Base-by-base conservation (phyloP, 2,329 filamentous ascomycete genomes). In the Zarea fungicola region DNA sequence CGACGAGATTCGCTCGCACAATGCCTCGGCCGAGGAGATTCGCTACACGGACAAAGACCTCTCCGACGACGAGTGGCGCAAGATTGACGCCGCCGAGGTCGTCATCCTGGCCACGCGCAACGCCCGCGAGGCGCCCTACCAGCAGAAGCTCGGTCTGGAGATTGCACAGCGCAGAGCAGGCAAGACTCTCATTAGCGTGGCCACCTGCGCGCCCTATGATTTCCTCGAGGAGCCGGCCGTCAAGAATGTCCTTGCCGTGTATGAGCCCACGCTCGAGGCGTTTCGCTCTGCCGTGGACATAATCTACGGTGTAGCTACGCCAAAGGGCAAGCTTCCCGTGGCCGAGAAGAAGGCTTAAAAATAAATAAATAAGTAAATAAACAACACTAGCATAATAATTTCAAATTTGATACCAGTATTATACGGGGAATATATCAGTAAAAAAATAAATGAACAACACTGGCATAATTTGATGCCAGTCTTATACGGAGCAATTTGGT, bases 131-230 rank as follows among this genome's bases (percentile, higher is more conserved):
- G 55, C 56, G 2, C 53, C 52, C 29, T 60, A 60, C 16, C 58
- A 61, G 47, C 42, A 49, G 28, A 45, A 54, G 5, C 41, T 60
- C 4, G 56, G 56, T 2, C 25, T 59, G 10, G 52, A 58, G 22
- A 45, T 60, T 9, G 53, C 52, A 26, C 36, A 42, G 25, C 49
- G 58, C n/a, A 46, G 54, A 18, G 29, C n/a, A 5, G 32, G 29
- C 6, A 46, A 40, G n/a, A 43, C 48, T 5, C n/a, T 56, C 7
- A 42, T 58, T n/a, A 50, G 51, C 9, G 48, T 61, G 34, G 58
- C 58, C 2, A 61, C 58, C 8, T 61, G 58, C 41, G 55, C 52
- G 4, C 58, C 58, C 4, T 61, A 61, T 32, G 58, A 61, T 25
- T 60, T 61, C 21, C 14, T 61, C 11, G 55, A 61, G 10, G 53